These are phyloP conservation scores for Jamesozyma hellenica DNA, from an alignment of 805 yeast genomes.

Conservation along the genomic window DNA sequence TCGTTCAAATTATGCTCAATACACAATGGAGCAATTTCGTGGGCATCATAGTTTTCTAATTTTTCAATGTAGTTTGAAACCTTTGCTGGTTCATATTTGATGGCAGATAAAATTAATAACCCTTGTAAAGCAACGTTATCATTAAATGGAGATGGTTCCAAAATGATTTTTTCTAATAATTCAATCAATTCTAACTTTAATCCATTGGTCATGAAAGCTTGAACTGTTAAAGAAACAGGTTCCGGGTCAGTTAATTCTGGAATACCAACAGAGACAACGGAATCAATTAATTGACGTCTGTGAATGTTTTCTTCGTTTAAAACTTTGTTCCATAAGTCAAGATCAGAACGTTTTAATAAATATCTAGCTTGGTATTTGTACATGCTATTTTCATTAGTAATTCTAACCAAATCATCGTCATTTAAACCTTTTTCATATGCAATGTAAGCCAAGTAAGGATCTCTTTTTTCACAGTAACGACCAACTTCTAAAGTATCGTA, in stretches of 20 bases:
- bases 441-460: conserved; percentile 94
- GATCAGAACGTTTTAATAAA: conserved; percentile 78
- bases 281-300: conserved; percentile 86
- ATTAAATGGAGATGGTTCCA: conserved; percentile 94
- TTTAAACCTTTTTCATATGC: conserved; percentile 93
- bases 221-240: conserved; percentile 86
- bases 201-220: conserved; percentile 92
- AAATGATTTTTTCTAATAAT: conserved; percentile 85
- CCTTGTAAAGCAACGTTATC: conserved; percentile 95
- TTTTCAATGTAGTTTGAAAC: conserved; percentile 79
- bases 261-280: conserved; percentile 90
- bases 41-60: conserved; percentile 82
- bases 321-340: conserved; percentile 71
- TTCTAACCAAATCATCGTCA: conserved; percentile 78
- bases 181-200: conserved; percentile 89
- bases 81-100: conserved; percentile 84
- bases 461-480: conserved; percentile 97
- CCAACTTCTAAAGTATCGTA: conserved; percentile 95
- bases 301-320: conserved; percentile 66
- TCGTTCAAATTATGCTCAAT: conserved; percentile 80
- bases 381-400: conserved; percentile 96
- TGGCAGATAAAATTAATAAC: conserved; percentile 82
- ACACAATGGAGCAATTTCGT: conserved; percentile 88
- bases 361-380: conserved; percentile 98
- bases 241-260: conserved; percentile 90